Base-by-base conservation (phyloP, 1,139 yeast genomes). In the Pichia sp. region DNA sequence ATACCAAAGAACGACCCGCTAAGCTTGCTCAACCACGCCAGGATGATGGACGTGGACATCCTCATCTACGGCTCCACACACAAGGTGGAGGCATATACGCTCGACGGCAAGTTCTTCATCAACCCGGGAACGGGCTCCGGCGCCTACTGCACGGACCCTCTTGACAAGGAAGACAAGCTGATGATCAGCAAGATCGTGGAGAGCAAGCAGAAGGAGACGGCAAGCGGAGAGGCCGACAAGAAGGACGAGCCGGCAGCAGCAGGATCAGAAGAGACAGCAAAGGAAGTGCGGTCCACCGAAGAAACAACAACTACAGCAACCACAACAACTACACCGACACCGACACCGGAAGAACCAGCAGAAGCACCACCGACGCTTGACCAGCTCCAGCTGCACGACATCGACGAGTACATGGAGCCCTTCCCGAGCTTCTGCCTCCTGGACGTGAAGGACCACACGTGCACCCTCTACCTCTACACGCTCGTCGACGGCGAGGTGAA, bases 101-200 rank as follows among this genome's bases (percentile, higher is more conserved):
- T 91, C 52, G 98, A 90, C 56, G 96, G 95, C 27, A 89, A 88
- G 68, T 89, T 91, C 66, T 93, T 93, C 61, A 76, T 93, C 22
- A 91, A 89, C 63, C 99, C 99, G 0, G 99, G 99, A 0, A 85
- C 96, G 62, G 96, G 95, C 38, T 90, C 98, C 0, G 99, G 99
- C 14, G 96, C 97, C 0, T 80, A 20, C 17, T 38, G 98, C 0
- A 85, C 96, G 62, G 96, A 95, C 41, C 89, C 97, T 0, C 98
- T 98, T 14, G 96, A 97, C 0, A 79, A 38, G 18, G 52, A 42
- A 11, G 52, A 45, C 21, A 33, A 27, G 12, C 11, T 30, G 11
- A 45, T 45, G 32, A 40, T 45, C 17, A 34, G 36, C 18, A 42
- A 39, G 19, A 34, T 46, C 2, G 39, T 43, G 12, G 54, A 40